Evolutionary conservation across 2,329 filamentous ascomycete species (phyloP), one percentile per base, ranked within the genome.

Genomic region (Exutisphaerella laricina): DNA sequence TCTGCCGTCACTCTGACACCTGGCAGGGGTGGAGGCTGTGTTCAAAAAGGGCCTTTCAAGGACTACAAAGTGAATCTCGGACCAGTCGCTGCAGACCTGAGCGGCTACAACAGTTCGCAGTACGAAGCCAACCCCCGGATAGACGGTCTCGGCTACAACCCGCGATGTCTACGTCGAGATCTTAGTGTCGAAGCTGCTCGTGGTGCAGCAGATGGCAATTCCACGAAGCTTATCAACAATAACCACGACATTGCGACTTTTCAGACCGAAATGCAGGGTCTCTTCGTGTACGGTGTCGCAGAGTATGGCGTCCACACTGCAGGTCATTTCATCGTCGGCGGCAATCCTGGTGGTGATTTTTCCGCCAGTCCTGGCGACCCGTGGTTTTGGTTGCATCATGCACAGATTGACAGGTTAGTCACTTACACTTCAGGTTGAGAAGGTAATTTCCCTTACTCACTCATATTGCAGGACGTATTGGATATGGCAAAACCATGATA

Each of bases 1-100:
- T 16, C 25, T 4, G 14, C 13, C 10, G 21, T 30, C n/a, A 31
- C 1, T 17, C 6, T 29, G 6, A 26, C 12, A 7, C 23, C 23
- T 12, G 76, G 73, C n/a, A 65, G 66, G 0, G 77, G 77, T 9
- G 76, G 77, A 25, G 77, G 77, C 3, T 79, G 75, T 55, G 65
- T 80, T 2, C 66, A 56, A 6, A 64, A 62, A 1, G 75, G 75
- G 0, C 74, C 74, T 0, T 77, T 78, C 59, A 68, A 64, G 49
- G 64, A 75, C 51, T 53, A 41, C 31, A 48, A 41, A 7, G 37
- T 60, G 31, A 53, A 60, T 37, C 47, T 60, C 10, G 59, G 58
- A 2, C 57, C 59, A 4, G 42, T 50, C 28, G 33, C 36, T 18
- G 41, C 50, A 9, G 23, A 26, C 6, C 6, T 12, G 6, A 6